A percentile compares a stretch with the other conserved stretches of the same genome.
These are phyloP conservation scores for Camellia oleifera DNA, from an alignment of 179 eudicot genomes.

Conservation along the genomic window DNA sequence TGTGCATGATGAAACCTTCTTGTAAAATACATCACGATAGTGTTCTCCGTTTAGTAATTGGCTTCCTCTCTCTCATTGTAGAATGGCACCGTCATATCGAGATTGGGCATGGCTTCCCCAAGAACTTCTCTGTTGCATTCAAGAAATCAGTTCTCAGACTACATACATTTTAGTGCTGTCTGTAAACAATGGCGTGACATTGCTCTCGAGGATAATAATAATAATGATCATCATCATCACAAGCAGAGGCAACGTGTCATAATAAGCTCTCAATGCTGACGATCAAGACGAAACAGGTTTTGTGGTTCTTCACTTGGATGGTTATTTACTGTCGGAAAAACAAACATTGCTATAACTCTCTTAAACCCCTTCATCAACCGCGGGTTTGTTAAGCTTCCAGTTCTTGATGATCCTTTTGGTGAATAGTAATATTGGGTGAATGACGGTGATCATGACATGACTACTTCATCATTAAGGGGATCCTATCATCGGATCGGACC, in stretches of 20 bases:
- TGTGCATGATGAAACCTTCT: too few species aligned
- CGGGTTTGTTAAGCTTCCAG: background rate
- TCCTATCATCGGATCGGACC: background rate
- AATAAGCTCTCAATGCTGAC: conserved; percentile 6
- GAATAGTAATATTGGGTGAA: background rate
- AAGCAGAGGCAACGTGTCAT: background rate
- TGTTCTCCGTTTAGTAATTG: too few species aligned
- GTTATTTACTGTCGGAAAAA: background rate
- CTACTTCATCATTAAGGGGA: background rate
- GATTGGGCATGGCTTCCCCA: conserved; percentile 9
- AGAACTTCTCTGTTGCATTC: background rate
- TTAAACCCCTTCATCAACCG: background rate
- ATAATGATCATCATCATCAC: background rate
- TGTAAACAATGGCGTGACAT: conserved; percentile 7
- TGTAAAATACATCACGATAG: too few species aligned
- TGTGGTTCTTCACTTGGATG: conserved; percentile 1
- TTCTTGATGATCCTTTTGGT: background rate
- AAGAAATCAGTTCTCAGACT: background rate
- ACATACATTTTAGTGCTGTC: conserved; percentile 10
- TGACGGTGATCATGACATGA: background rate
- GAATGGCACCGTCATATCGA: background rate
- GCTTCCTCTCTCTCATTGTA: too few species aligned
- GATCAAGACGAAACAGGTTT: background rate
- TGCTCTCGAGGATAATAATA: background rate
- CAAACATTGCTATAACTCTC: background rate